Base-by-base conservation (phyloP, 495 filamentous ascomycete genomes). In the Penicillium soppii region DNA sequence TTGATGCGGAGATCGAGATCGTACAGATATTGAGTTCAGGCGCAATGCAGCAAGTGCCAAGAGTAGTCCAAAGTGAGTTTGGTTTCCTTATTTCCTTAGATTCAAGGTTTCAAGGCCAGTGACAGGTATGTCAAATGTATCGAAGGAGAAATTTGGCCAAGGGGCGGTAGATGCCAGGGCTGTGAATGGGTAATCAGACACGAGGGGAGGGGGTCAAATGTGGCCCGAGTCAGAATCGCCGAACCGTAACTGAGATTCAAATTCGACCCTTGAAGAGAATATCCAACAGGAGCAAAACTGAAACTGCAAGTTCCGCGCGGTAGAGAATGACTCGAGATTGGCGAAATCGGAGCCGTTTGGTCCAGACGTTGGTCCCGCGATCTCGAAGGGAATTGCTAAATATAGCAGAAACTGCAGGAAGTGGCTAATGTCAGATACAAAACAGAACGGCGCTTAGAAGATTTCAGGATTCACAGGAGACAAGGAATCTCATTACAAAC, bases 401-500 rank as follows among this genome's bases (percentile, higher is more conserved):
- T 68, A 67, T 72, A 72, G 69, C 66, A 65, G 63, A 62, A 62
- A 33, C 63, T 63, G 62, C 56, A 61, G 58, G 57, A 52, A 62
- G 53, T 52, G 45, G 7, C 53, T 54, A 66, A 52, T 57, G 64
- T 63, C 59, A 64, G 61, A 58, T 58, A 64, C 49, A 49, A 56
- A 58, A 60, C 47, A 33, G 47, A 43, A 51, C 52, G 47, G 61
- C 61, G 58, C 61, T 61, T 58, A 61, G 44, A 32, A 20, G 21
- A 38, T 27, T 29, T 32, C 10, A 12, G 29, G 29, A 32, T 7
- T 25, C 26, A 41, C 47, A 49, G 30, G 47, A 16, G 16, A 32
- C 10, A 26, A 36, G n/a, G n/a, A n/a, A n/a, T n/a, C n/a, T n/a
- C n/a, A n/a, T n/a, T n/a, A n/a, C n/a, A n/a, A n/a, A n/a, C n/a